Evolutionary conservation across 352 stramenopile species (phyloP).

Genomic region (Thalassiosira allenii): DNA sequence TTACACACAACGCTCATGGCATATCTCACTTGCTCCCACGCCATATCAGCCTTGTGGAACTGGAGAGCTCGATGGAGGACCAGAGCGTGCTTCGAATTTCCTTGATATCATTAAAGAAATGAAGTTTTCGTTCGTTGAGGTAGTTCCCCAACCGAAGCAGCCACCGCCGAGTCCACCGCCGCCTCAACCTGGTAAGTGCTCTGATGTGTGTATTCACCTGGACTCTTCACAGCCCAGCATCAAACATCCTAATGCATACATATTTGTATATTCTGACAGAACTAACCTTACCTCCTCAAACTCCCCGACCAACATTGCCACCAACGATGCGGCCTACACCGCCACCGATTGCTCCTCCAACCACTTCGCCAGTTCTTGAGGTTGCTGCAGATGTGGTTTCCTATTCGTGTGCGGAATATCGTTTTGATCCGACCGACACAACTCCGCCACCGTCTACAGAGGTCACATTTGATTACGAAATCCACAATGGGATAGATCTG

Average conservation of each 20-base stretch:
- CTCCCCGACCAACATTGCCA: slow-evolving; percentile 1
- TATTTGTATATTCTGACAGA: slow-evolving; percentile 1
- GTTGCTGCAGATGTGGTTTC: background rate
- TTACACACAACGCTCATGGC: background rate
- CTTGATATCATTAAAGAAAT: slow-evolving; percentile 49
- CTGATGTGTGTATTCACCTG: background rate
- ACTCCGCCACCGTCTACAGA: slow-evolving; percentile 21
- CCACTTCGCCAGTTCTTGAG: background rate
- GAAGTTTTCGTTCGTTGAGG: slow-evolving; percentile 41
- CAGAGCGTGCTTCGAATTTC: slow-evolving; percentile 58
- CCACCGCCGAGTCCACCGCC: too few species aligned
- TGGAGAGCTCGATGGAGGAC: slow-evolving; percentile 54
- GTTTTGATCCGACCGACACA: slow-evolving; percentile 10
- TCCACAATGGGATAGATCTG: slow-evolving; percentile 49
- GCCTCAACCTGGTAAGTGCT: slow-evolving; percentile 2
- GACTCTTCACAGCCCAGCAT: background rate
- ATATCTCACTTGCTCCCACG: background rate
- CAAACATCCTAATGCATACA: slow-evolving; percentile 10
- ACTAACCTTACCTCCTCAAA: slow-evolving; percentile 8
- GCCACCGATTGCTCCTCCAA: background rate
- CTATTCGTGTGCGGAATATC: background rate
- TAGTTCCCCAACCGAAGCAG: slow-evolving; percentile 1
- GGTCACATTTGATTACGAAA: slow-evolving; percentile 57
- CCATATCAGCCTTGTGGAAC: slow-evolving; percentile 48
- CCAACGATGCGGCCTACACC: background rate